A percentile compares a stretch with the other conserved stretches of the same genome.
Conservation (phyloP, 2,329 filamentous ascomycete species). For the Hymenoscyphus infarciens region DNA sequence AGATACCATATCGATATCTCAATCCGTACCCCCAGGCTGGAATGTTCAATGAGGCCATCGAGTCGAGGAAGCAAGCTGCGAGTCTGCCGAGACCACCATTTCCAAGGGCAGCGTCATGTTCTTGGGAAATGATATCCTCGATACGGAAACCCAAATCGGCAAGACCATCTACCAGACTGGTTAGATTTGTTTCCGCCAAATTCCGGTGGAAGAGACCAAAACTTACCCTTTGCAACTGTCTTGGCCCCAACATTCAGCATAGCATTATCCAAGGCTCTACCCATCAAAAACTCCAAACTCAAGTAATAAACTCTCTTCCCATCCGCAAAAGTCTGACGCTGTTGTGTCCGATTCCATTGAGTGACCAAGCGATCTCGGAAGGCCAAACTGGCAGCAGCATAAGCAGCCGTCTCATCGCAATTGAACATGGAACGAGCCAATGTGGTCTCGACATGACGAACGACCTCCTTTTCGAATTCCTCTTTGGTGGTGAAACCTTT, state of each 20-base stretch:
- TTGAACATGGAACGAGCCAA: conserved; percentile 96
- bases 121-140: conserved; percentile 90
- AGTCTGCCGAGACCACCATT: conserved; percentile 94
- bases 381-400: conserved; percentile 84
- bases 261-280: conserved; percentile 91
- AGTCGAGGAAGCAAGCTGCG: conserved; percentile 96
- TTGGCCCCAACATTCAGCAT: conserved; percentile 96
- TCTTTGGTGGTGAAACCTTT: conserved; percentile 73
- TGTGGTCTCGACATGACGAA: conserved; percentile 94
- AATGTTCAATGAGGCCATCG: conserved; percentile 88
- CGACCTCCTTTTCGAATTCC: conserved; percentile 81
- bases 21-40: conserved; percentile 97
- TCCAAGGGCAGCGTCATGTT: conserved; percentile 92
- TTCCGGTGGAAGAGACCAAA: background rate
- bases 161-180: conserved; percentile 64
- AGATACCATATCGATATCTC: conserved; percentile 94
- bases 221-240: conserved; percentile 71
- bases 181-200: background rate
- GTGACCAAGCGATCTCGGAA: conserved; percentile 90
- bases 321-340: conserved; percentile 86
- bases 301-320: conserved; percentile 96
- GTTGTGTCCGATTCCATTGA: conserved; percentile 98
- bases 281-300: conserved; percentile 97
- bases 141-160: conserved; percentile 90
- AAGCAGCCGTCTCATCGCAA: conserved; percentile 91